Evolutionary conservation across 805 yeast species (phyloP), one percentile per base, ranked within the genome.

Genomic region (Ogataea allantospora): DNA sequence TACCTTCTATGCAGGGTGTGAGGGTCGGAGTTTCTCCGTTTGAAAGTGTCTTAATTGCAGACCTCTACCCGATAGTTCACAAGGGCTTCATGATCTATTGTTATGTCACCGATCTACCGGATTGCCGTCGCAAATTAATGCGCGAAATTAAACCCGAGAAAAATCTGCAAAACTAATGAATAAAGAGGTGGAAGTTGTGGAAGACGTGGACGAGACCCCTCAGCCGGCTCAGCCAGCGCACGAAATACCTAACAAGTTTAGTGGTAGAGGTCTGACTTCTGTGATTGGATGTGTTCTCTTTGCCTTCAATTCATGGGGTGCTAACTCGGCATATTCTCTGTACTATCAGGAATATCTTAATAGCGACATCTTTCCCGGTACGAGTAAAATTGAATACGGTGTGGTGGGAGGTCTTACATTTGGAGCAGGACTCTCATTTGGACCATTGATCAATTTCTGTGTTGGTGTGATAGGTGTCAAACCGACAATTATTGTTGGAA

Each of bases 281-380:
- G 71, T 75, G 10, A 43, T 73, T 11, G 75, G 78, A 10, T 70
- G 75, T 3, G 62, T 68, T 19, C 35, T 77, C 4, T 61, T 77
- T 27, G 76, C 77, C 55, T 72, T 78, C 46, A 66, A 73, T 25
- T 74, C 86, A 0, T 83, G 91, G 89, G 93, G 93, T 11, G 73
- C 83, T 46, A 82, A 82, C 46, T 64, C 77, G 6, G 83, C 80
- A 3, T 83, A 70, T 53, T 82, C 87, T 19, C 71, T 83, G 5
- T 80, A 78, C 47, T 62, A 83, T 17, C 69, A 83, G 1, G 70
- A 67, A 45, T 83, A 80, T 51, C 46, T 82, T 16, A 69, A 72
- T 28, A 54, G 71, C 35, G 58, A 72, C 30, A 61, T 68, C 0
- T 81, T 78, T 46, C 61, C 64, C 0, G 85, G 80, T 2, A 80